Evolutionary conservation across 2,329 filamentous ascomycete genomes (phyloP), one percentile per base, ranked within the genome.

Genomic region (Colletotrichum paranaense): DNA sequence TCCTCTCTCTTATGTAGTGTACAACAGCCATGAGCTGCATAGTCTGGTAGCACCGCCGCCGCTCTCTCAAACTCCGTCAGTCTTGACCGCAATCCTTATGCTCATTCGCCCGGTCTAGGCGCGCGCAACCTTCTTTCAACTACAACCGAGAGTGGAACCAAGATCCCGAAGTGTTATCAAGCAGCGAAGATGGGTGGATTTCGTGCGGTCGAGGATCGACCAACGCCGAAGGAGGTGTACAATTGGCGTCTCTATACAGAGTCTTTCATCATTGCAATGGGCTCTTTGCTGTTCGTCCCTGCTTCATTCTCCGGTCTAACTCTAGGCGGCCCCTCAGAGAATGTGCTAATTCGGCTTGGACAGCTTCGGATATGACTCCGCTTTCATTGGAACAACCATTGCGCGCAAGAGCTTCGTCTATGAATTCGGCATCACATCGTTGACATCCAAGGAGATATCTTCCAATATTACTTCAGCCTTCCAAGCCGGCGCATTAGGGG

Each of bases 311-410:
- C 12, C 35, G 12, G 4, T 19, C 6, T 35, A 35, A 35, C 32
- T 4, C 32, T 5, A 5, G 2, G 32, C 3, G 16, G 55, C 64
- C 26, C 19, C 5, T 53, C 12, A 8, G 16, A 22, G 8, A 4
- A 5, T 11, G 9, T 14, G 14, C 42, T 35, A 4, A 30, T 19
- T n/a, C 1, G 2, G 4, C 4, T 30, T 8, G n/a, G 14, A 46
- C 28, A 86, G 85, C 5, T 88, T 88, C 73, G 87, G 87, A 16
- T 88, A 89, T 76, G 88, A 89, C 75, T 85, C 84, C 3, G 86
- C 87, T 16, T 89, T 89, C 78, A 84, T 89, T 26, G 88, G 88
- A 4, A 88, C 86, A 0, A 89, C 88, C 0, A 89, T 89, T 67
- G 83, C 86, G 3, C 86, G 85, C 30, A 75, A 81, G 22, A 84